phyloP scores from a whole-genome alignment of 306 rosid genomes.

The Echinosophora koreensis region DNA sequence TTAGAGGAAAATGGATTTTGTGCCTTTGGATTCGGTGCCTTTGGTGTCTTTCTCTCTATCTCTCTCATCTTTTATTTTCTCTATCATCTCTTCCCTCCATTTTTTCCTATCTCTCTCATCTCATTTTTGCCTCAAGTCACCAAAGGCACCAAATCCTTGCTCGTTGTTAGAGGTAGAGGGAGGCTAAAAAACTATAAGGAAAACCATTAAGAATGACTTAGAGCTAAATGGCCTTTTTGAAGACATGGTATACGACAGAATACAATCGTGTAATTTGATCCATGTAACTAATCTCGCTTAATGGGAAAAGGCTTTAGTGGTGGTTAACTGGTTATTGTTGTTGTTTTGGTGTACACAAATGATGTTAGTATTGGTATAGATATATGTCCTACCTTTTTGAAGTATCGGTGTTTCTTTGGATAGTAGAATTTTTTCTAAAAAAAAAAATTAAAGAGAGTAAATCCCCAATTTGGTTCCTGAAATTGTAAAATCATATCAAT shows the following conservation, averaged over 20 bases:
- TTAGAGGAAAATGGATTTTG: too few species aligned
- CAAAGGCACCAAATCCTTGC: too few species aligned
- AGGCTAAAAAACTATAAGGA: neutral
- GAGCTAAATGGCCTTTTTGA: neutral
- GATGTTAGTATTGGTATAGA: neutral
- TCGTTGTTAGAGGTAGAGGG: neutral
- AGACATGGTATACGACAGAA: neutral
- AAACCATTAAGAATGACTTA: neutral
- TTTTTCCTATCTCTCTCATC: too few species aligned
- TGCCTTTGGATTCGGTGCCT: too few species aligned
- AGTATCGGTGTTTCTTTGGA: conserved; percentile 6
- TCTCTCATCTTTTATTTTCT: too few species aligned
- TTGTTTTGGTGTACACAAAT: neutral
- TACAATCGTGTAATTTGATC: neutral
- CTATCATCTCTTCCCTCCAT: too few species aligned
- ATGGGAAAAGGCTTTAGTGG: neutral
- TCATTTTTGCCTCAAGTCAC: too few species aligned
- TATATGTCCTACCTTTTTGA: neutral
- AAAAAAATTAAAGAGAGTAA: too few species aligned
- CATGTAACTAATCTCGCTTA: neutral
- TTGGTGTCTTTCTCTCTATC: too few species aligned
- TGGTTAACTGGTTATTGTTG: too few species aligned
- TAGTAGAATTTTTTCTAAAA: neutral
- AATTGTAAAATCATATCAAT: too few species aligned
- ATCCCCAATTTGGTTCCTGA: too few species aligned